Evolutionary conservation across 2,329 filamentous ascomycete species (phyloP).

Genomic region (Raffaelea arxii): DNA sequence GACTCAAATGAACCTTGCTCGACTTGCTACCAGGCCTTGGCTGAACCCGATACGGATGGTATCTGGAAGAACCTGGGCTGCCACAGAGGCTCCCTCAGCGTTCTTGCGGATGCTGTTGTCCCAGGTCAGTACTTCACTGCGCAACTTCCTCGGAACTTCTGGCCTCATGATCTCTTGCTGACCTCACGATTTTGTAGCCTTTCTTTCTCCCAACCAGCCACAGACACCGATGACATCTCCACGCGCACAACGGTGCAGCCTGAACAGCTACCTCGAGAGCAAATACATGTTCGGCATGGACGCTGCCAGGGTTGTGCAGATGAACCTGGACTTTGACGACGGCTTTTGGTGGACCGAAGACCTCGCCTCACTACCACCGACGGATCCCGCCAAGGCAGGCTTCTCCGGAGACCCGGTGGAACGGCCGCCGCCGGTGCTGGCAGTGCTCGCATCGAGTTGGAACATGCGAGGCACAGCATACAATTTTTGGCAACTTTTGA

Average conservation of each 20-base stretch:
- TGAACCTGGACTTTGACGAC: slow-evolving; percentile 43
- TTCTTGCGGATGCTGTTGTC: slow-evolving; percentile 38
- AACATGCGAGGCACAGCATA: slow-evolving; percentile 39
- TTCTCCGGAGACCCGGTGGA: slow-evolving; percentile 29
- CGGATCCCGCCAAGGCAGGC: slow-evolving; percentile 26
- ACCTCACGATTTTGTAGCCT: background rate
- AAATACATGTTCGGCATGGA: slow-evolving; percentile 32
- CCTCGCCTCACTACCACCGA: slow-evolving; percentile 28
- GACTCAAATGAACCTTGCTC: slow-evolving; percentile 39
- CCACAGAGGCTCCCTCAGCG: slow-evolving; percentile 36
- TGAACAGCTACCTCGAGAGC: slow-evolving; percentile 42
- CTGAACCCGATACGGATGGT: slow-evolving; percentile 22
- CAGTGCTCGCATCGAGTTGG: slow-evolving; percentile 40
- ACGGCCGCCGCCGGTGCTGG: slow-evolving; percentile 38
- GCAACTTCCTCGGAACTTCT: background rate
- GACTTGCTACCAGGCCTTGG: slow-evolving; percentile 29
- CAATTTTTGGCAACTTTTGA: slow-evolving; percentile 42
- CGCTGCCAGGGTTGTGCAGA: slow-evolving; percentile 30
- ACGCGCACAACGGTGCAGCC: slow-evolving; percentile 34
- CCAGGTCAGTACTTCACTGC: slow-evolving; percentile 27
- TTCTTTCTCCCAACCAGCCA: slow-evolving; percentile 12
- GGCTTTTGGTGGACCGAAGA: slow-evolving; percentile 50
- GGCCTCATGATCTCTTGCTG: background rate
- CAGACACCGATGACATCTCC: slow-evolving; percentile 42
- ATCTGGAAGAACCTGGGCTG: slow-evolving; percentile 43